Evolutionary conservation across 148 eudicot genomes (phyloP).

Genomic region (Amaranthus cruentus): DNA sequence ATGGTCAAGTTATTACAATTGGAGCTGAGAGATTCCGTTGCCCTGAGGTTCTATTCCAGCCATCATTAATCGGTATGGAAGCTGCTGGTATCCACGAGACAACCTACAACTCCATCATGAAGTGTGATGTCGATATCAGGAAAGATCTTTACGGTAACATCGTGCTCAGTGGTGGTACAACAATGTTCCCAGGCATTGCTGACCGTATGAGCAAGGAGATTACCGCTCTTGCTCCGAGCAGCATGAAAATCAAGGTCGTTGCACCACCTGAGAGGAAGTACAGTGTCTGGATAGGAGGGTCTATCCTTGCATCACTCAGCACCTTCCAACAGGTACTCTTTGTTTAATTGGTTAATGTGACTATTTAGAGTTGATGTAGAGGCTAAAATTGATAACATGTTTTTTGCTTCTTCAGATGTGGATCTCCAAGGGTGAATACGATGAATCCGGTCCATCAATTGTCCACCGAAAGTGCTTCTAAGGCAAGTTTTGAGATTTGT

Average conservation of each 20-base stretch:
- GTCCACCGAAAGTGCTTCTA: slow-evolving; percentile 25
- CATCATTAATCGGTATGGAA: slow-evolving; percentile 19
- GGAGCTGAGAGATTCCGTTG: slow-evolving; percentile 28
- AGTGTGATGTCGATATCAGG: no score
- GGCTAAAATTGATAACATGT: not conserved
- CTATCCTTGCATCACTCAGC: slow-evolving; percentile 11
- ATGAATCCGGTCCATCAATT: slow-evolving; percentile 12
- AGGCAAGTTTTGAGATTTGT: not conserved
- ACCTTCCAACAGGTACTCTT: slow-evolving; percentile 20
- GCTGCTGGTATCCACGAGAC: no score
- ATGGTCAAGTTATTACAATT: slow-evolving; percentile 20
- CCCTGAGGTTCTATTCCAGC: slow-evolving; percentile 30
- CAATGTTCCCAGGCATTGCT: no score
- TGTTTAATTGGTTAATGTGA: no score
- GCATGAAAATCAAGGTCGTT: no score
- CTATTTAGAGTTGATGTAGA: not conserved
- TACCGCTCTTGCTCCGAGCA: no score
- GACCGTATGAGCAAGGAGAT: no score
- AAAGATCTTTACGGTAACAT: no score
- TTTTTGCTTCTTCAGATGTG: slow-evolving; percentile 16
- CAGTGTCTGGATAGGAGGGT: no score
- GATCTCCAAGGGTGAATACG: slow-evolving; percentile 9
- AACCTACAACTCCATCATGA: no score
- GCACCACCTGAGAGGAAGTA: no score
- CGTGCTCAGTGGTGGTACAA: no score